Base-by-base conservation (phyloP, 2,329 filamentous ascomycete species). In the Neonectria punicea region DNA sequence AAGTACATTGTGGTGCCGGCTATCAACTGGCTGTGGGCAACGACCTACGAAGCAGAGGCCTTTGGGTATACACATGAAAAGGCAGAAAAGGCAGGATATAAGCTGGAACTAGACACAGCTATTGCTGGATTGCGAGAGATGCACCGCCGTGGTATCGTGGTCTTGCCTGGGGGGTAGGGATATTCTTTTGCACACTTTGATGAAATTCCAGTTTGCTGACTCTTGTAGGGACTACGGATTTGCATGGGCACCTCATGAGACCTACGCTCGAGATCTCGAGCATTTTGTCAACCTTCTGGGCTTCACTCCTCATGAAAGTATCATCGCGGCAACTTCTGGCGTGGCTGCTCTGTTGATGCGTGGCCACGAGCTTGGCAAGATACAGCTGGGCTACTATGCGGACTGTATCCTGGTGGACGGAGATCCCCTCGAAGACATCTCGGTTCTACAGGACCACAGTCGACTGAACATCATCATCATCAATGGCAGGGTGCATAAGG, bases 241-340 rank as follows among this genome's bases (percentile, higher is more conserved):
- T 47, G 58, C 65, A 1, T 67, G 65, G 59, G 61, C 66, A 4
- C 61, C 64, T 22, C 61, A 69, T 18, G 64, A 64, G 4, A 63
- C 58, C 5, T 63, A 67, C 49, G 61, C 61, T 9, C 18, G 64
- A 5, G 62, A 69, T 41, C 61, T 70, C n/a, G 67, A 69, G 43
- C 64, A 69, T 22, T 69, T 69, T 28, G 55, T 67, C 51, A 69
- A 67, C 22, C 47, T 67, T 10, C 28, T 68, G 2, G 67, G 56
- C 1, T 61, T 66, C 20, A 54, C 57, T 1, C 61, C 44, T 5
- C 55, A 60, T 14, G 56, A 64, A 18, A 56, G 56, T 34, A 64
- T 64, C 50, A 56, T 64, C 6, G 55, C 61, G 2, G 61, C 61
- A 2, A 64, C 61, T 4, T 43, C 56, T 9, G 61, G 56, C 11